These are phyloP conservation scores for Terfezia claveryi DNA, from an alignment of 495 filamentous ascomycete species.

Conservation along the genomic window DNA sequence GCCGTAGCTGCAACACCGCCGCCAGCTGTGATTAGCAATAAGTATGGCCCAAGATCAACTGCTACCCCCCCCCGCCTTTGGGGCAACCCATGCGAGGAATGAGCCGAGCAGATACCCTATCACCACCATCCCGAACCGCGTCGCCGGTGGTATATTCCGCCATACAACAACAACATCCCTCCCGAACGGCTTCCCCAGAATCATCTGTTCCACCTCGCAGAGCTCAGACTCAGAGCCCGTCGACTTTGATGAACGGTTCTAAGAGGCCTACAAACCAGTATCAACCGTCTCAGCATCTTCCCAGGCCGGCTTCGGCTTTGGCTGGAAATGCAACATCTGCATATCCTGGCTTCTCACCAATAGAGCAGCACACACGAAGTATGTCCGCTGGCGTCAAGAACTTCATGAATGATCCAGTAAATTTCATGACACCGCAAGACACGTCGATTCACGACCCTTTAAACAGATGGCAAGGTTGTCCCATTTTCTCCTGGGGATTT, in stretches of 20 bases:
- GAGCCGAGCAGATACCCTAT: constrained; percentile 12
- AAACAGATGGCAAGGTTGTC: constrained; percentile 71
- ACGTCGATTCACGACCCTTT: constrained; percentile 60
- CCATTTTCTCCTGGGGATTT: constrained; percentile 70
- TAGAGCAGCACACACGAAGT: constrained; percentile 30
- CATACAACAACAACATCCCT: constrained; percentile 20
- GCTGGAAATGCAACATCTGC: constrained; percentile 4
- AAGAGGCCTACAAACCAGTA: not conserved
- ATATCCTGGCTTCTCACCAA: constrained; percentile 8
- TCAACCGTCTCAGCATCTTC: not conserved
- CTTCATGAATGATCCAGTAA: constrained; percentile 21
- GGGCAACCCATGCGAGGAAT: not conserved
- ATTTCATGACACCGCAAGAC: constrained; percentile 41
- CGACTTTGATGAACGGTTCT: constrained; percentile 7
- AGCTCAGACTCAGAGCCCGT: constrained; percentile 74
- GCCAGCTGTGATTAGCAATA: not conserved
- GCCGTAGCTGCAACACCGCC: constrained; percentile 1
- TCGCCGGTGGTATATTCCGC: constrained; percentile 30
- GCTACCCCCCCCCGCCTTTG: constrained; percentile 1
- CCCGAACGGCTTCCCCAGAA: constrained; percentile 22
- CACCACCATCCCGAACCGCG: constrained; percentile 29
- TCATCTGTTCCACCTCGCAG: constrained; percentile 34
- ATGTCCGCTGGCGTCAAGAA: constrained; percentile 20
- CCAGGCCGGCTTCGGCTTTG: not conserved
- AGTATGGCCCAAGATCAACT: not conserved